Evolutionary conservation across 306 rosid species (phyloP).

Genomic region (Crotalaria pallida): DNA sequence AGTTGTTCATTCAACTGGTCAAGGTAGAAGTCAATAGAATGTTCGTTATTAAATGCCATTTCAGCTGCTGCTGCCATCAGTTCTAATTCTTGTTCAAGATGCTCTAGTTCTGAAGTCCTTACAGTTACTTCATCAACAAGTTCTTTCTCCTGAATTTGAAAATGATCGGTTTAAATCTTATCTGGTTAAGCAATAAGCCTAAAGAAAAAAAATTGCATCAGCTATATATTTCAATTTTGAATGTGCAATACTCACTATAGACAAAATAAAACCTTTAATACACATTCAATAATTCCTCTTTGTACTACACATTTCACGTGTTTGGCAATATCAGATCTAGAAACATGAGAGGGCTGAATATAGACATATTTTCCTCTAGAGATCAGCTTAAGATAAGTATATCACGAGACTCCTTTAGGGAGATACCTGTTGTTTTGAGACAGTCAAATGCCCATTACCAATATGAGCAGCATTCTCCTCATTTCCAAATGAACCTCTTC

Average conservation of each 20-base stretch:
- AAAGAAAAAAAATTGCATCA: slow-evolving; percentile 1
- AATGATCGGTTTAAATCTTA: slow-evolving; percentile 22
- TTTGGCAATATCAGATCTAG: slow-evolving; percentile 13
- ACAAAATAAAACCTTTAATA: background rate
- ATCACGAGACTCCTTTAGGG: slow-evolving; percentile 1
- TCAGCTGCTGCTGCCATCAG: slow-evolving; percentile 35
- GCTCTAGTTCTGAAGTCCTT: slow-evolving; percentile 28
- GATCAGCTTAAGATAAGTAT: slow-evolving; percentile 10
- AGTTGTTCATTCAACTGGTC: slow-evolving; percentile 51
- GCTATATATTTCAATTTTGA: background rate
- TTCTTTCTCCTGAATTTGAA: slow-evolving; percentile 42
- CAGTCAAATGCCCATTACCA: slow-evolving; percentile 12
- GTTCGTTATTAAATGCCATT: slow-evolving; percentile 39
- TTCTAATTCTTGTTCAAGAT: slow-evolving; percentile 48
- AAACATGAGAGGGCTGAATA: background rate
- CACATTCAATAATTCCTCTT: background rate
- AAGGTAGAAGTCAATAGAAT: slow-evolving; percentile 41
- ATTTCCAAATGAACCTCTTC: slow-evolving; percentile 26
- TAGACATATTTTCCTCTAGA: background rate
- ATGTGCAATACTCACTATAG: background rate
- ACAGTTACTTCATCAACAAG: slow-evolving; percentile 29
- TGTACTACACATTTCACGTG: slow-evolving; percentile 13
- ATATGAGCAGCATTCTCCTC: slow-evolving; percentile 13
- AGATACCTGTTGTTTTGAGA: slow-evolving; percentile 24
- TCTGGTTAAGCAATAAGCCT: slow-evolving; percentile 27